Conservation (phyloP, 768 basidiomycete genomes). For the Suillus bovinus region DNA sequence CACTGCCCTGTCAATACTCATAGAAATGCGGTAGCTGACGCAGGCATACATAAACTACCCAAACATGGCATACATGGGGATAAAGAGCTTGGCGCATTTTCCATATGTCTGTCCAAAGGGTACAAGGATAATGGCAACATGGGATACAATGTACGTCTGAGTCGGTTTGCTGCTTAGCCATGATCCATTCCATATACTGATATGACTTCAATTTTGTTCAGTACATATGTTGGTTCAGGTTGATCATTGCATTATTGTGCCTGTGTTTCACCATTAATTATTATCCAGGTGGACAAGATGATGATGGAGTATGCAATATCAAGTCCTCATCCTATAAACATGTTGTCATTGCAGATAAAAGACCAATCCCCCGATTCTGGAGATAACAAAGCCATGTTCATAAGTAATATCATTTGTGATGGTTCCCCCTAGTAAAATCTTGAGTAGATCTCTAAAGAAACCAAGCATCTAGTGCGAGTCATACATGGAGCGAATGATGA, state of each 20-base stretch:
- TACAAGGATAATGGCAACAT: constrained; percentile 43
- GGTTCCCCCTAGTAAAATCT: constrained; percentile 2
- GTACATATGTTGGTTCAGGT: constrained; percentile 37
- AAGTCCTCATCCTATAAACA: background rate
- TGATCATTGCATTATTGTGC: background rate
- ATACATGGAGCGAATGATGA: constrained; percentile 30
- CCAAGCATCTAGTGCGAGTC: constrained; percentile 37
- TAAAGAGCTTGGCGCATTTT: constrained; percentile 34
- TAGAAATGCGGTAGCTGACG: constrained; percentile 23
- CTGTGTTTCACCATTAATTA: background rate
- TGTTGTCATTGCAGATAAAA: constrained; percentile 17
- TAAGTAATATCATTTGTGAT: constrained; percentile 7
- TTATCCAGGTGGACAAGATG: constrained; percentile 26
- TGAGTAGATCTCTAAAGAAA: constrained; percentile 30
- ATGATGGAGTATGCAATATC: constrained; percentile 11
- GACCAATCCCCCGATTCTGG: constrained; percentile 25
- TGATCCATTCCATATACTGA: constrained; percentile 9
- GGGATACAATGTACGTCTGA: constrained; percentile 37
- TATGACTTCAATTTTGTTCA: constrained; percentile 14
- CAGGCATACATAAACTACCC: constrained; percentile 35
- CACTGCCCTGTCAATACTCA: background rate
- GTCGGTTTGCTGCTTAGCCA: background rate
- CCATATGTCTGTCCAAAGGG: constrained; percentile 42
- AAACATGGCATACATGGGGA: constrained; percentile 44
- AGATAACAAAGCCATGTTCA: constrained; percentile 23